These are phyloP conservation scores for Vigna radiata DNA, from an alignment of 306 rosid species.

Conservation along the genomic window DNA sequence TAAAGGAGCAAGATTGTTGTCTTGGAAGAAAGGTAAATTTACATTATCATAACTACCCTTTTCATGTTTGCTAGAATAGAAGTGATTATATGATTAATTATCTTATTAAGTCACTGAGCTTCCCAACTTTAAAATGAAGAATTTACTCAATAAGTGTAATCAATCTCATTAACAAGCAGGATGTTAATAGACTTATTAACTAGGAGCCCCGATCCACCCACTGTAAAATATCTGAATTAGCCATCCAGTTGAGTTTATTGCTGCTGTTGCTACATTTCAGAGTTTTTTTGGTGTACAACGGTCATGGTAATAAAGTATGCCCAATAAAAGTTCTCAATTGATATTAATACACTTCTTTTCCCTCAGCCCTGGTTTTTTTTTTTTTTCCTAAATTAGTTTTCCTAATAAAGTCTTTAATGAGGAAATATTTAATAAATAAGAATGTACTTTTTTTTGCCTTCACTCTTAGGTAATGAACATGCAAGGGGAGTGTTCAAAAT, in stretches of 20 bases:
- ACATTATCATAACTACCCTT: constrained; percentile 16
- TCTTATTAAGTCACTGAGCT: constrained; percentile 7
- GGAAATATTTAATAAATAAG: background rate
- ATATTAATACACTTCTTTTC: background rate
- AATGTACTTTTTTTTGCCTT: background rate
- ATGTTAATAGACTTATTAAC: background rate
- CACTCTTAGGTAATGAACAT: background rate
- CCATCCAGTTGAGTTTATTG: background rate
- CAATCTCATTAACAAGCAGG: background rate
- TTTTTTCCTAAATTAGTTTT: background rate
- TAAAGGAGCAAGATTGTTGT: constrained; percentile 25
- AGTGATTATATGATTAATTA: background rate
- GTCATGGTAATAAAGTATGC: background rate
- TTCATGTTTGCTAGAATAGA: constrained; percentile 3
- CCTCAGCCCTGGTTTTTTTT: background rate
- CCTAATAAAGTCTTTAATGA: background rate
- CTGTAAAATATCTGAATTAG: constrained; percentile 17
- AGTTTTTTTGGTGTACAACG: background rate
- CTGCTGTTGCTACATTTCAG: background rate
- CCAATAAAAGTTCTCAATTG: background rate
- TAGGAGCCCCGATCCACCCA: constrained; percentile 11
- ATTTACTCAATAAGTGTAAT: background rate
- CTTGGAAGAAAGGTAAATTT: background rate
- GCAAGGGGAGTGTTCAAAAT: background rate
- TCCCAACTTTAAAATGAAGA: constrained; percentile 1